These are phyloP conservation scores for Phytophthora quininea DNA, from an alignment of 352 stramenopile species.

Conservation along the genomic window DNA sequence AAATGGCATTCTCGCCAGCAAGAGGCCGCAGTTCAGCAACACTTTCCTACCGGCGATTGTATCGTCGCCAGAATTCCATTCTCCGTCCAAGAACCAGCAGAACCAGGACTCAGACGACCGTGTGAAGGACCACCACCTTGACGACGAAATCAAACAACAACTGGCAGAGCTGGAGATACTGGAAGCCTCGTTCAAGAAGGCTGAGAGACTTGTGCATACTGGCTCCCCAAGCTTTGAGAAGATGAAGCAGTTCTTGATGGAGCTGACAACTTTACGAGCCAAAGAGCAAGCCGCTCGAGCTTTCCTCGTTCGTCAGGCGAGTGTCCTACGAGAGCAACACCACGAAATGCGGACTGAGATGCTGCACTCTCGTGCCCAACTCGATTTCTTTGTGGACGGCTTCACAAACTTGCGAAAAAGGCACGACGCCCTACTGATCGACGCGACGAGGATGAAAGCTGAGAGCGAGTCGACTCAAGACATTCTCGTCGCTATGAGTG, in stretches of 20 bases:
- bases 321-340: slow-evolving; percentile 53
- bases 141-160: slow-evolving; percentile 54
- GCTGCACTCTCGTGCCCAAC: slow-evolving; percentile 65
- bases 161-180: slow-evolving; percentile 50
- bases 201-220: slow-evolving; percentile 61
- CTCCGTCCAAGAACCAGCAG: slow-evolving; percentile 8
- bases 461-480: slow-evolving; percentile 67
- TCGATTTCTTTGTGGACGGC: slow-evolving; percentile 82
- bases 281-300: slow-evolving; percentile 66
- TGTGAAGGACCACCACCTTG: slow-evolving; percentile 63
- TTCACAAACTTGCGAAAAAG: slow-evolving; percentile 71
- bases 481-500: slow-evolving; percentile 63
- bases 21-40: slow-evolving; percentile 56
- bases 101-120: slow-evolving; percentile 17
- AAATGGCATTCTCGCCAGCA: slow-evolving; percentile 22
- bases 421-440: slow-evolving; percentile 65
- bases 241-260: slow-evolving; percentile 73
- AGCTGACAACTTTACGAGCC: slow-evolving; percentile 54
- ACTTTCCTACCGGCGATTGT: slow-evolving; percentile 70
- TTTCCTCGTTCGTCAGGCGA: slow-evolving; percentile 61
- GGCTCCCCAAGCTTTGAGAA: slow-evolving; percentile 76
- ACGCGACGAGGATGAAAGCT: slow-evolving; percentile 58
- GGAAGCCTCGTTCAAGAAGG: slow-evolving; percentile 65
- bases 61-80: slow-evolving; percentile 1
- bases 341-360: slow-evolving; percentile 64